phyloP scores from a whole-genome alignment of 1,139 yeast genomes.

The Geotrichum candidum region DNA sequence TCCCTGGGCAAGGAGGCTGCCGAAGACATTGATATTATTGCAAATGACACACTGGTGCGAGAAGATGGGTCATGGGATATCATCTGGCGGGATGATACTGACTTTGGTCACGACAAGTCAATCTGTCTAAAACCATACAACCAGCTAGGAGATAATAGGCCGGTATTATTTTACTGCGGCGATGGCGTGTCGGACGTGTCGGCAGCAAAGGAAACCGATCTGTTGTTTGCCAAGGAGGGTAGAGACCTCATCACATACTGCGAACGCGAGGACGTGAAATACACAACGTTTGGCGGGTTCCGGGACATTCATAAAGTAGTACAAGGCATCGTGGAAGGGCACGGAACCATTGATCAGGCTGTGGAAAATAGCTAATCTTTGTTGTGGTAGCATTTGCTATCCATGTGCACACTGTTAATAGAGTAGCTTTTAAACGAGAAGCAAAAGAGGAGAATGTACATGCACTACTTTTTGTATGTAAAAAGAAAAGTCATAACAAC shows the following conservation, averaged over 20 bases:
- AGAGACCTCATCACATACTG: constrained; percentile 84
- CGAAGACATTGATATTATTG: constrained; percentile 66
- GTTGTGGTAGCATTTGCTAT: neutral
- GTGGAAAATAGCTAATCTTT: constrained; percentile 23
- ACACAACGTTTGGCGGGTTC: constrained; percentile 72
- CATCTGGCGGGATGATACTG: constrained; percentile 72
- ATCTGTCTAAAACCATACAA: constrained; percentile 65
- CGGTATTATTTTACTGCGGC: constrained; percentile 81
- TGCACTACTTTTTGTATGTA: neutral
- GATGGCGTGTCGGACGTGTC: constrained; percentile 94
- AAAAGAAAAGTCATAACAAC: neutral
- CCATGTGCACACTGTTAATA: neutral
- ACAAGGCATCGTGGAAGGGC: constrained; percentile 42
- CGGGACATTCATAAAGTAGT: constrained; percentile 60
- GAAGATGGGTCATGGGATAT: constrained; percentile 70
- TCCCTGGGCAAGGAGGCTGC: constrained; percentile 75
- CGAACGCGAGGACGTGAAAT: constrained; percentile 71
- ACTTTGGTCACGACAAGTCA: constrained; percentile 92
- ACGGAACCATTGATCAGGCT: constrained; percentile 37
- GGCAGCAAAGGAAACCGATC: constrained; percentile 91
- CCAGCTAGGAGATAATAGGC: constrained; percentile 39
- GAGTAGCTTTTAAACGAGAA: neutral
- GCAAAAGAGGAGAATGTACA: neutral
- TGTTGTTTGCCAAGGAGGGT: constrained; percentile 88
- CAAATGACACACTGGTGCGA: constrained; percentile 65